Conservation (phyloP, 2,329 filamentous ascomycete genomes). For the Monilinia aucupariae region DNA sequence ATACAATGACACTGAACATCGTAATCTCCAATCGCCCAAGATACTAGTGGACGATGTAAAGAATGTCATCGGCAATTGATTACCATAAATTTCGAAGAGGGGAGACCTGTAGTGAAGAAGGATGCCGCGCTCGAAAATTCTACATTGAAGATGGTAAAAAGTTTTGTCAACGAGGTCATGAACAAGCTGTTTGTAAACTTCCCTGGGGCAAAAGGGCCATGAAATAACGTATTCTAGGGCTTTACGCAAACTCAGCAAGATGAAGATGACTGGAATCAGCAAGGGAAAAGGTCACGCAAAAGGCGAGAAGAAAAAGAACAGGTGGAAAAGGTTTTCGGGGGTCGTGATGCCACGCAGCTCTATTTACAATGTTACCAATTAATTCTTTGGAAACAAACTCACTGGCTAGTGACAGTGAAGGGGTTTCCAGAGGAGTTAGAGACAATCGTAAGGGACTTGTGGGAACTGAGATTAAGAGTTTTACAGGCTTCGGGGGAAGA, state of each 20-base stretch:
- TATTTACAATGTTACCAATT: constrained; percentile 83
- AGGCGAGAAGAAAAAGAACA: constrained; percentile 57
- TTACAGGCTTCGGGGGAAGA: constrained; percentile 40
- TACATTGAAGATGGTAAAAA: constrained; percentile 58
- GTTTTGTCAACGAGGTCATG: constrained; percentile 61
- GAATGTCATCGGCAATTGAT: constrained; percentile 33
- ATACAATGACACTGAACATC: neutral
- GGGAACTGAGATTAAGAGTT: constrained; percentile 52
- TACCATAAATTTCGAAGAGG: constrained; percentile 39
- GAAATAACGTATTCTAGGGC: constrained; percentile 27
- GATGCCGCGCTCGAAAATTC: constrained; percentile 55
- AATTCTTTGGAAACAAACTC: constrained; percentile 73
- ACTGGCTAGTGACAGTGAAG: constrained; percentile 64
- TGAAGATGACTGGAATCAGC: constrained; percentile 61
- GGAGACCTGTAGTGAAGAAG: constrained; percentile 49
- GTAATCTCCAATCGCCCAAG: neutral
- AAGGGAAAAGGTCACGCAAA: constrained; percentile 50
- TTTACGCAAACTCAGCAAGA: constrained; percentile 48
- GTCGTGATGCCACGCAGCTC: constrained; percentile 65
- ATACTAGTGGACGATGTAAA: neutral
- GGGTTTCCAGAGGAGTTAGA: constrained; percentile 69
- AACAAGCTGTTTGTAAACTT: constrained; percentile 46
- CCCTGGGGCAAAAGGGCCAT: neutral
- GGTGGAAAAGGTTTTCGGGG: constrained; percentile 53
- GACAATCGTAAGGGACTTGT: constrained; percentile 74